Evolutionary conservation across 2,329 filamentous ascomycete genomes (phyloP), one percentile per base, ranked within the genome.

Genomic region (Cadophora sp.): DNA sequence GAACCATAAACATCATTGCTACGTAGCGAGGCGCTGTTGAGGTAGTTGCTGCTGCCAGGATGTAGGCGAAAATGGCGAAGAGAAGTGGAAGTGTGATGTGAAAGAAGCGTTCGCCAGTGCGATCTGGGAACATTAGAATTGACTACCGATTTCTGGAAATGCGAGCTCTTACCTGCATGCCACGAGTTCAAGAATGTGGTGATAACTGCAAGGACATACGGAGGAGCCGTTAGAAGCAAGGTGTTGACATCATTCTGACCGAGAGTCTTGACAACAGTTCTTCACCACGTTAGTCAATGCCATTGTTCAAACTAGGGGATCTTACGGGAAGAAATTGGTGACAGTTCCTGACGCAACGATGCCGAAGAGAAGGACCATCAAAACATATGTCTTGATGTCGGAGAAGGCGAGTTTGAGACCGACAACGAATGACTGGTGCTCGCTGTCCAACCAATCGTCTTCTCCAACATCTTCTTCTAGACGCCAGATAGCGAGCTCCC

Each of bases 1-100:
- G 83, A 1, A 87, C 83, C 88, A 93, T 92, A 48, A 93, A 81
- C 85, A 93, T 89, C 85, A 93, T 92, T 34, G 87, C 83, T 9
- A 91, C 79, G 71, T 93, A 93, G 43, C 91, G 83, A 0, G 90
- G 86, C 0, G 83, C 90, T 0, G 85, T 82, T 2, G 81, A 77
- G 0, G 83, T 87, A 0, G 91, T 92, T 0, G 87, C 81, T 1
- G 89, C 90, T 8, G 87, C 88, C 62, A 93, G 82, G 73, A 93
- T 90, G 79, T 91, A 93, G 3, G 88, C 86, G 0, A 80, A 80
- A 3, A 92, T 82, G 16, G 87, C 86, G 51, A 92, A 80, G 66
- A 82, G 85, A 14, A 92, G 82, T 0, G 91, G 90, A 1, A 87
- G 66, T 0, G 83, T 83, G 68, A 93, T 85, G 78, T 93, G 91